Percentiles rank a stretch among this genome's conserved stretches.
These are phyloP conservation scores for Phialophora verrucosa DNA, from an alignment of 2,329 filamentous ascomycete genomes.

Conservation along the genomic window DNA sequence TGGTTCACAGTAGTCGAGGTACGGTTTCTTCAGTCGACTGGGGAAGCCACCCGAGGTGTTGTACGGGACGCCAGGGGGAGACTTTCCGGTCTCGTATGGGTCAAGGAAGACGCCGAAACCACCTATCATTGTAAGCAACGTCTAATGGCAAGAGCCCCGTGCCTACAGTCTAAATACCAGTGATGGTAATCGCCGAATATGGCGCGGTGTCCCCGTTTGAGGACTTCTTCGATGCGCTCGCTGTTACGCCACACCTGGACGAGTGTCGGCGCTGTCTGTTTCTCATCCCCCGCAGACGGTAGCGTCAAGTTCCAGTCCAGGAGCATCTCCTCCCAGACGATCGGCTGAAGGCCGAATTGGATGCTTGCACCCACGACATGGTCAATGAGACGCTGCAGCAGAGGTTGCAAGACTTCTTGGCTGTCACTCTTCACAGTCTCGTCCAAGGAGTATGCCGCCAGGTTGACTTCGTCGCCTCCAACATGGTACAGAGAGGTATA, in stretches of 20 bases:
- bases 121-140: constrained; percentile 24
- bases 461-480: constrained; percentile 86
- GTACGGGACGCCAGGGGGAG: constrained; percentile 37
- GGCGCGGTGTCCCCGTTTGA: constrained; percentile 43
- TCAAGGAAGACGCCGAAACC: constrained; percentile 39
- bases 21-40: constrained; percentile 57
- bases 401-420: constrained; percentile 68
- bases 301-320: constrained; percentile 78
- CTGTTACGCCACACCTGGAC: constrained; percentile 74
- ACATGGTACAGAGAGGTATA: constrained; percentile 81
- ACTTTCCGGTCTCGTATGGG: constrained; percentile 37
- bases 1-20: constrained; percentile 79
- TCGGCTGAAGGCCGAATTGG: constrained; percentile 68
- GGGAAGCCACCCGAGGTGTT: constrained; percentile 34
- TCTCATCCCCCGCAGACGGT: constrained; percentile 56
- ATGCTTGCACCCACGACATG: constrained; percentile 70
- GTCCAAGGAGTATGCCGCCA: constrained; percentile 75
- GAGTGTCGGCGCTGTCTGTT: constrained; percentile 22
- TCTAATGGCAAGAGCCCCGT: constrained; percentile 7
- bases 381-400: constrained; percentile 79
- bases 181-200: constrained; percentile 42
- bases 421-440: constrained; percentile 72
- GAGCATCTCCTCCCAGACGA: constrained; percentile 90
- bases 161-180: constrained; percentile 42
- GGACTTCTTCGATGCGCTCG: constrained; percentile 38